These are phyloP conservation scores for Cyclotella distinguenda DNA, from an alignment of 108 stramenopile genomes.

Conservation along the genomic window DNA sequence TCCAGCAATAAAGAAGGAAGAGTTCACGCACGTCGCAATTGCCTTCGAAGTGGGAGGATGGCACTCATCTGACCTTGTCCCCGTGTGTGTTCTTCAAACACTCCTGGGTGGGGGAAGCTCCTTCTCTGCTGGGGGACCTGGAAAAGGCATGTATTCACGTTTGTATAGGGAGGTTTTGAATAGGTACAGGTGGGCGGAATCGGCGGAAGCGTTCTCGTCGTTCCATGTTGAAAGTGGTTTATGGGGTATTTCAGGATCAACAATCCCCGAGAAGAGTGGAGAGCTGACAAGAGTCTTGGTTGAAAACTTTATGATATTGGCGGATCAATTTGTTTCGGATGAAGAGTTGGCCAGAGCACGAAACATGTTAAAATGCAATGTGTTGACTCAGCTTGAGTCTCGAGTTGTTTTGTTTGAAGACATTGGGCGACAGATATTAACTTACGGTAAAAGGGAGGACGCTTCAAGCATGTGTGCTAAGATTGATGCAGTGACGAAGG, in stretches of 20 bases:
- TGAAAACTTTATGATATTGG: slow-evolving; percentile 78
- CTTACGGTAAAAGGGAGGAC: slow-evolving; percentile 89
- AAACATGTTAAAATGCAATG: slow-evolving; percentile 98
- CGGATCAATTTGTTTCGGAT: slow-evolving; percentile 62
- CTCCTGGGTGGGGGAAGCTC: slow-evolving; percentile 95
- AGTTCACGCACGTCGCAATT: slow-evolving; percentile 84
- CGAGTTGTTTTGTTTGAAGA: slow-evolving; percentile 95
- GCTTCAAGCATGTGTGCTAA: slow-evolving; percentile 79
- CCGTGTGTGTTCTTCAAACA: slow-evolving; percentile 94
- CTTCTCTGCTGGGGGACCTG: slow-evolving; percentile 99
- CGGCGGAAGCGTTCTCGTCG: slow-evolving; percentile 89
- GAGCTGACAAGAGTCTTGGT: slow-evolving; percentile 77
- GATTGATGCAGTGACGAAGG: slow-evolving; percentile 92
- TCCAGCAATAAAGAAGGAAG: slow-evolving; percentile 57
- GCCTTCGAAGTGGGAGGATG: slow-evolving; percentile 96
- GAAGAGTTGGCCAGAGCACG: slow-evolving; percentile 92
- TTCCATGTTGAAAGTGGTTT: slow-evolving; percentile 92
- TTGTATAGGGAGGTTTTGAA: slow-evolving; percentile 96
- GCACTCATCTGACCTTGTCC: slow-evolving; percentile 89
- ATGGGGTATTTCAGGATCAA: slow-evolving; percentile 86
- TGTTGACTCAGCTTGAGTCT: slow-evolving; percentile 96
- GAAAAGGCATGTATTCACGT: slow-evolving; percentile 99
- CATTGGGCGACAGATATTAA: slow-evolving; percentile 94
- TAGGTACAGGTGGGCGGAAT: slow-evolving; percentile 89
- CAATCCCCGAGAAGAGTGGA: slow-evolving; percentile 48